Conservation (phyloP, 2,329 filamentous ascomycete species). For the Neophaeococcomyces mojaviensis region DNA sequence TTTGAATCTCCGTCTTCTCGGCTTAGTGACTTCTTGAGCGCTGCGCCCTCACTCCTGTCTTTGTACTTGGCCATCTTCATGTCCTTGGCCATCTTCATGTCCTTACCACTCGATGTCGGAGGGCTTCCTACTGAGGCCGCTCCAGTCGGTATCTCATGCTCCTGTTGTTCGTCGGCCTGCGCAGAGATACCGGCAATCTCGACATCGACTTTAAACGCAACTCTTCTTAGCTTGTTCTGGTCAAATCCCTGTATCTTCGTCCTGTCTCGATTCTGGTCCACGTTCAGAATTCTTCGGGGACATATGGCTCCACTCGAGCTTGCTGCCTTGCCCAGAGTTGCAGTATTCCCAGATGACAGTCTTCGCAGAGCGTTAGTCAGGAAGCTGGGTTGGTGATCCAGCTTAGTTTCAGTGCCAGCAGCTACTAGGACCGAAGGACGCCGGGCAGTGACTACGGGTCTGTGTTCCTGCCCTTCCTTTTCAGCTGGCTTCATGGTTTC, state of each 20-base stretch:
- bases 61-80: constrained; percentile 50
- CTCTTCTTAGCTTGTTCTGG: constrained; percentile 71
- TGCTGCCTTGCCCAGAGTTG: constrained; percentile 45
- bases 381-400: constrained; percentile 57
- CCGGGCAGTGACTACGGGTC: constrained; percentile 15
- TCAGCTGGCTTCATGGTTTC: constrained; percentile 33
- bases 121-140: constrained; percentile 18
- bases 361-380: constrained; percentile 74
- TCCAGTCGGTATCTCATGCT: constrained; percentile 20
- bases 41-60: constrained; percentile 65
- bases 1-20: neutral
- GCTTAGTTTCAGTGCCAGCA: constrained; percentile 46
- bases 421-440: constrained; percentile 22
- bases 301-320: constrained; percentile 60
- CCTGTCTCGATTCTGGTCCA: constrained; percentile 70
- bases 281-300: constrained; percentile 73
- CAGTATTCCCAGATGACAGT: constrained; percentile 60
- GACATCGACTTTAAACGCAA: constrained; percentile 94
- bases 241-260: constrained; percentile 74
- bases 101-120: constrained; percentile 26
- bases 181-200: constrained; percentile 86
- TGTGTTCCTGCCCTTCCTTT: neutral
- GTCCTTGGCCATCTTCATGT: constrained; percentile 31
- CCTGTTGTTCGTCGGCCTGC: constrained; percentile 53
- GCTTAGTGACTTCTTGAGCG: constrained; percentile 52